These are phyloP conservation scores for Sphaerosporella brunnea DNA, from an alignment of 495 filamentous ascomycete species.

Conservation along the genomic window DNA sequence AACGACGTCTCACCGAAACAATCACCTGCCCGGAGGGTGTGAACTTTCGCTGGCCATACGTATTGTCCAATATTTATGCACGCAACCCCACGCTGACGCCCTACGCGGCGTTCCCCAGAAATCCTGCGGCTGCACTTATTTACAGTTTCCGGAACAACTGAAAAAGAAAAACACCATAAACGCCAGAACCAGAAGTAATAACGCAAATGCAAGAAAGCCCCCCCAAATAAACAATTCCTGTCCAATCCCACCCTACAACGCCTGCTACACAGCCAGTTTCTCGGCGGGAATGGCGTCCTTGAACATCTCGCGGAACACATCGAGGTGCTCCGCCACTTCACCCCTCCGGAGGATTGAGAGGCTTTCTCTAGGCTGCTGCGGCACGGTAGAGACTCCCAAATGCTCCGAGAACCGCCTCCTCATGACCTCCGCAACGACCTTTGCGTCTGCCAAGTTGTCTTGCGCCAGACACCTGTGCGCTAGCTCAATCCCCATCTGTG, in stretches of 20 bases:
- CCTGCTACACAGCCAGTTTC: background rate
- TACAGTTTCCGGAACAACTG: no score
- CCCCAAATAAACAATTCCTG: no score
- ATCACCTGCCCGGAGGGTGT: no score
- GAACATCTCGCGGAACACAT: slow-evolving; percentile 3
- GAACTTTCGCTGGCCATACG: no score
- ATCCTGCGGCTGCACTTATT: no score
- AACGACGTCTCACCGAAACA: no score
- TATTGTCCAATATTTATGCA: no score
- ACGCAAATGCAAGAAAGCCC: no score
- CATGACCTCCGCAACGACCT: background rate
- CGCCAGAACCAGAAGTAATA: background rate
- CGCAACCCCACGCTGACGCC: no score
- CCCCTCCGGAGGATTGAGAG: background rate
- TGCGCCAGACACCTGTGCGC: slow-evolving; percentile 2
- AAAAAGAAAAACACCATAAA: background rate
- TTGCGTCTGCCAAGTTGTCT: background rate
- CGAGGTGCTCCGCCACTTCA: background rate
- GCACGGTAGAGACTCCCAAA: background rate
- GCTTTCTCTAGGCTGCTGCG: background rate
- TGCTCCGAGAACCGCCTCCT: background rate
- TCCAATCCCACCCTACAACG: background rate
- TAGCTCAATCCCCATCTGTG: slow-evolving; percentile 2
- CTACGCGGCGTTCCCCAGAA: no score
- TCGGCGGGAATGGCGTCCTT: background rate